Evolutionary conservation across 495 filamentous ascomycete species (phyloP), one percentile per base, ranked within the genome.

Genomic region (Annulohypoxylon nitens): DNA sequence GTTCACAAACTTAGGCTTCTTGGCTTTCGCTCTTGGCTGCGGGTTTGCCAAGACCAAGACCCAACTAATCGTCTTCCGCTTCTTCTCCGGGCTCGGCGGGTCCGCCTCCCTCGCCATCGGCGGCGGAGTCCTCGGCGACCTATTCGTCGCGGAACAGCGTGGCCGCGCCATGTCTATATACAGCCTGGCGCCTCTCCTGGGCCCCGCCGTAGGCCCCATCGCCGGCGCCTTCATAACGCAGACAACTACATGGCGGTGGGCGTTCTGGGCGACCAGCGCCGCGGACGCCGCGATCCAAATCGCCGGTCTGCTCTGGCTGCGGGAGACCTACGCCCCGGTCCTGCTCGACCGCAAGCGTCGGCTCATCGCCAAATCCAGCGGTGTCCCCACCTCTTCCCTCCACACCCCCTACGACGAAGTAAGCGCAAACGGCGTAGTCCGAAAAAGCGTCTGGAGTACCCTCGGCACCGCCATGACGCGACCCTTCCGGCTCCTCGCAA

Each of bases 161-260:
- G 92, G 92, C 0, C 85, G 82, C 74, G 87, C 90, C 16, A 85
- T 92, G 34, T 84, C 84, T 33, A 84, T 93, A 43, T 93, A 92
- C 82, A 88, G 82, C 66, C 82, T 93, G 0, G 77, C 75, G 8
- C 91, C 91, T 0, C 83, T 93, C 0, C 84, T 93, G 0, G 91
- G 91, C 0, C 91, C 91, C 7, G 90, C 89, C 0, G 69, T 92
- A 1, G 90, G 90, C 3, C 90, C 90, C 0, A 86, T 92, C 23
- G 87, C 84, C 0, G 90, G 89, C 14, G 89, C 84, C 1, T 91
- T 92, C 78, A 91, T 94, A 39, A 84, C 90, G 0, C 81, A 92
- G 76, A 88, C 90, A 53, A 90, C 86, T 10, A 89, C 85, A 0
- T 93, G 91, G 91, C 83, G 90, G 41, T 93, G 91, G 91, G 82